Percentiles rank a stretch among this genome's conserved stretches.
phyloP scores from a whole-genome alignment of 441 rosid species.

The Populus hybrid region DNA sequence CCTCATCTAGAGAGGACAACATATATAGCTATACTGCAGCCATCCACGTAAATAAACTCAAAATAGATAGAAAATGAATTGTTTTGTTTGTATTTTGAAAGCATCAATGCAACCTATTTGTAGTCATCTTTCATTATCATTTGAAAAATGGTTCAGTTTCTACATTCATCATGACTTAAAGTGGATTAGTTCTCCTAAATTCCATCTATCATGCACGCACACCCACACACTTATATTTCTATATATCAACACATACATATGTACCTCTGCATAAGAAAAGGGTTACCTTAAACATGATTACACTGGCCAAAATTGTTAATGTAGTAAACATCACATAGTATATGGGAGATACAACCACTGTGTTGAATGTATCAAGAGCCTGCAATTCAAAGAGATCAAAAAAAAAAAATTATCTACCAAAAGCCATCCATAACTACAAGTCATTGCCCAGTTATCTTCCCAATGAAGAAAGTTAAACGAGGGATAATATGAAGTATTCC shows the following conservation, averaged over 20 bases:
- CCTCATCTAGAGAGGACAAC: background rate
- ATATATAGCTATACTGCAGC: background rate
- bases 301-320: constrained; percentile 82
- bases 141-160: background rate
- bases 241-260: background rate
- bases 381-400: constrained; percentile 25
- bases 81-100: background rate
- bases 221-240: background rate
- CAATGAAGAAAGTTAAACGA: background rate
- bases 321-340: constrained; percentile 89
- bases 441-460: background rate
- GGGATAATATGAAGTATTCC: background rate
- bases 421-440: constrained; percentile 1
- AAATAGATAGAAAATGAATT: background rate
- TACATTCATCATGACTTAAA: background rate
- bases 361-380: constrained; percentile 90
- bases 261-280: background rate
- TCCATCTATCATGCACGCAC: background rate
- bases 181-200: background rate
- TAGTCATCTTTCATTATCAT: background rate
- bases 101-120: background rate
- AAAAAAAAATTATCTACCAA: background rate
- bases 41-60: background rate
- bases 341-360: constrained; percentile 79
- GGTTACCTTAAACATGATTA: constrained; percentile 88